A percentile compares a stretch with the other conserved stretches of the same genome.
Evolutionary conservation across 768 basidiomycete genomes (phyloP).

Genomic region (Harrya chromipes): DNA sequence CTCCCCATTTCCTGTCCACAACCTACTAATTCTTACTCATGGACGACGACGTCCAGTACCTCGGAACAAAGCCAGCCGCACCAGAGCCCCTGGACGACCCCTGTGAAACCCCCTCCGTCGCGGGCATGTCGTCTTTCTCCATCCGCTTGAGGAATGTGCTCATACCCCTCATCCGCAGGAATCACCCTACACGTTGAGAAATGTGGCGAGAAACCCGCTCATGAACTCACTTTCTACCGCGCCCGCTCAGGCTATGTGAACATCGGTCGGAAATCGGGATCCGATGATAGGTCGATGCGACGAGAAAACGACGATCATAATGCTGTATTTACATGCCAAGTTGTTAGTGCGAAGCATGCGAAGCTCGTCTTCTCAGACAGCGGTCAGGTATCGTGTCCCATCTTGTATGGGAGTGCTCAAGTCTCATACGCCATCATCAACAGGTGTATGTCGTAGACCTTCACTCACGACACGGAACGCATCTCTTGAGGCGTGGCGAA

Average conservation of each 20-base stretch:
- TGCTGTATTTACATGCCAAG: conserved; percentile 71
- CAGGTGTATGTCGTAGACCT: conserved; percentile 72
- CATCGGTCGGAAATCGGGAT: conserved; percentile 65
- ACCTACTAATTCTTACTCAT: conserved; percentile 22
- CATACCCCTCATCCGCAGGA: conserved; percentile 38
- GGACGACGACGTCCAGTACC: conserved; percentile 63
- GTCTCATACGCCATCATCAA: conserved; percentile 1
- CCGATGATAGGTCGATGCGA: conserved; percentile 39
- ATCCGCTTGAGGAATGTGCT: conserved; percentile 11
- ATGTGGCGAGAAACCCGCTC: conserved; percentile 42
- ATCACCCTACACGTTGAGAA: conserved; percentile 58
- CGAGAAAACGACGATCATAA: conserved; percentile 41
- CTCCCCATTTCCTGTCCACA: conserved; percentile 1
- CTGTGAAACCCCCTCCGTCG: conserved; percentile 31
- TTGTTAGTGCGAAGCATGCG: conserved; percentile 77
- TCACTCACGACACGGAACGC: conserved; percentile 74
- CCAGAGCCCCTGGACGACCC: conserved; percentile 27
- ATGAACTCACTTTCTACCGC: conserved; percentile 52
- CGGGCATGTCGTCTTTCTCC: conserved; percentile 37
- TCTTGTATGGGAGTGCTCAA: conserved; percentile 17
- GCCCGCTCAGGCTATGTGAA: conserved; percentile 48
- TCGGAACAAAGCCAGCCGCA: conserved; percentile 42
- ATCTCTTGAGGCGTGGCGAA: conserved; percentile 55
- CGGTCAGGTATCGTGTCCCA: conserved; percentile 50
- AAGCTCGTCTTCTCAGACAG: conserved; percentile 70